Conservation (phyloP, 306 rosid genomes). For the Vicia sativa region DNA sequence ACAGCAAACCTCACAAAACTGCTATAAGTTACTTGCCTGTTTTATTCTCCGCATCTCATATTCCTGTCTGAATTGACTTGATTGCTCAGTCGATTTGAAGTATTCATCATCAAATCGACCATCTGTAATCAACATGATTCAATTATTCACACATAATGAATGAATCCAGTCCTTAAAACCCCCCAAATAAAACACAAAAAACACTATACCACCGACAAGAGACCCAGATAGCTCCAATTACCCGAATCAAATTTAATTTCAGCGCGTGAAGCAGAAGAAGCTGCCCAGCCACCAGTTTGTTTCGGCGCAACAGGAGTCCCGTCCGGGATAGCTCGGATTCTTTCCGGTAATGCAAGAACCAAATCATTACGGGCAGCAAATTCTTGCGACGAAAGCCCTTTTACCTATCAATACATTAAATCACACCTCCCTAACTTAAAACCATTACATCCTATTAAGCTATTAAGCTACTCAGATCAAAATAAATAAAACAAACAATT, state of each 20-base stretch:
- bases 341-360: conserved; percentile 90
- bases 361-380: conserved; percentile 95
- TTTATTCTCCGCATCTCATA: conserved; percentile 86
- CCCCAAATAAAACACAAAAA: neutral
- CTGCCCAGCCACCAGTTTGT: conserved; percentile 86
- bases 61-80: conserved; percentile 86
- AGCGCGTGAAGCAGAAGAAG: conserved; percentile 79
- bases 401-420: conserved; percentile 56
- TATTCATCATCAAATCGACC: conserved; percentile 83
- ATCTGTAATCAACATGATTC: conserved; percentile 52
- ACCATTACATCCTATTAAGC: neutral
- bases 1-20: conserved; percentile 1
- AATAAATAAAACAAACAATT: neutral
- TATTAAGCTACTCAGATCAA: neutral
- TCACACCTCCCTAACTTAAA: conserved; percentile 10
- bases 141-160: conserved; percentile 35
- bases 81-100: conserved; percentile 75
- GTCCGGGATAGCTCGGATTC: conserved; percentile 96
- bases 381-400: conserved; percentile 89
- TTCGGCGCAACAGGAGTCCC: conserved; percentile 79
- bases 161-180: neutral
- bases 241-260: conserved; percentile 96
- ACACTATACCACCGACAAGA: neutral
- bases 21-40: conserved; percentile 62
- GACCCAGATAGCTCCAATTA: conserved; percentile 36